Evolutionary conservation across 2,329 filamentous ascomycete species (phyloP).

Genomic region (Colletotrichum godetiae): DNA sequence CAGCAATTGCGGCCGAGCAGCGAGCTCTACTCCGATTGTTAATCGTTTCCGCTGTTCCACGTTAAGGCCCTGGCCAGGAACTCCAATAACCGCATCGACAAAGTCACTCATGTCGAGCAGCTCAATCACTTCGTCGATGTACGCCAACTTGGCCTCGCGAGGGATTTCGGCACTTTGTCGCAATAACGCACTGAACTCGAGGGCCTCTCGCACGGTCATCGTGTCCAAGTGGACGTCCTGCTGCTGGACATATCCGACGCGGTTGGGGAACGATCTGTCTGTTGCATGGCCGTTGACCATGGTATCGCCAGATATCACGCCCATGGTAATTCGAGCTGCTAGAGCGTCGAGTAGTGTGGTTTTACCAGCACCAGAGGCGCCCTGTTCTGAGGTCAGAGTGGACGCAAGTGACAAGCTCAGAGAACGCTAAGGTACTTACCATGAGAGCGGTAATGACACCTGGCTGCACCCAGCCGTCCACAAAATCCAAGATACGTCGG

Average conservation of each 20-base stretch:
- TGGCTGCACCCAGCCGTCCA: slow-evolving; percentile 83
- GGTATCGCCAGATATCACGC: slow-evolving; percentile 78
- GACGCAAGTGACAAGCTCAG: too few relatives aligned
- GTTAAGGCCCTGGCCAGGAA: slow-evolving; percentile 68
- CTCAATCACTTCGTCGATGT: slow-evolving; percentile 45
- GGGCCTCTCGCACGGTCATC: slow-evolving; percentile 74
- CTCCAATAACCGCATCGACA: slow-evolving; percentile 76
- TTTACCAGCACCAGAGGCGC: slow-evolving; percentile 80
- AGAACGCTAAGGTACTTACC: slow-evolving; percentile 52
- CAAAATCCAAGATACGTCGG: slow-evolving; percentile 75
- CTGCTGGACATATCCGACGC: slow-evolving; percentile 79
- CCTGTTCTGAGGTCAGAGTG: slow-evolving; percentile 46
- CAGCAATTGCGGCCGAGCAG: slow-evolving; percentile 77
- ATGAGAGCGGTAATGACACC: slow-evolving; percentile 80
- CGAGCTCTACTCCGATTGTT: slow-evolving; percentile 81
- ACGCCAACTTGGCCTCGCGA: slow-evolving; percentile 40
- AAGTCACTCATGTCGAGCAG: slow-evolving; percentile 66
- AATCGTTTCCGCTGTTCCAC: slow-evolving; percentile 65
- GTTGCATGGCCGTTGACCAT: slow-evolving; percentile 74
- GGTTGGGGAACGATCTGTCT: slow-evolving; percentile 76
- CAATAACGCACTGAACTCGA: slow-evolving; percentile 75
- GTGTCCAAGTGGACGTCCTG: slow-evolving; percentile 79
- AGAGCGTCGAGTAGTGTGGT: slow-evolving; percentile 81
- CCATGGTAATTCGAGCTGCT: slow-evolving; percentile 79
- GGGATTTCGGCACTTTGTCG: slow-evolving; percentile 71